These are phyloP conservation scores for Elongisporangium anandrum DNA, from an alignment of 352 stramenopile species.

Conservation along the genomic window DNA sequence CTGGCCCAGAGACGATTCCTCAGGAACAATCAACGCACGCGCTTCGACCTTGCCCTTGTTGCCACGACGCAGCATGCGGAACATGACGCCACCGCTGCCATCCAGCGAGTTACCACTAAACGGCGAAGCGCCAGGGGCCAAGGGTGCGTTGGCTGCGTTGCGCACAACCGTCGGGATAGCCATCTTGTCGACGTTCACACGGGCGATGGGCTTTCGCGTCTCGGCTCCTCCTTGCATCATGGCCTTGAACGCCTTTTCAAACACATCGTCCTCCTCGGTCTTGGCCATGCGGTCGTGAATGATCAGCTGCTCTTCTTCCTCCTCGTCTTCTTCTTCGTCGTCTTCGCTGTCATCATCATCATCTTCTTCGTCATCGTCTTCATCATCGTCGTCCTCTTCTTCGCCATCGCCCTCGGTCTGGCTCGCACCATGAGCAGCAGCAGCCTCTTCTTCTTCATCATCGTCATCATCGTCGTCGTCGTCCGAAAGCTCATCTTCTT, in stretches of 20 bases:
- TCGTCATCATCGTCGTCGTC: slow-evolving; percentile 38
- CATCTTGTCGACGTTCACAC: slow-evolving; percentile 88
- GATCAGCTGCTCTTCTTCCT: slow-evolving; percentile 88
- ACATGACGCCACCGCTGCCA: slow-evolving; percentile 54
- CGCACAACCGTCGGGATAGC: slow-evolving; percentile 82
- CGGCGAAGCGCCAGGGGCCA: slow-evolving; percentile 12
- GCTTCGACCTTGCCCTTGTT: slow-evolving; percentile 97
- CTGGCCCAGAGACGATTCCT: slow-evolving; percentile 91
- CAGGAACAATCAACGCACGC: slow-evolving; percentile 90
- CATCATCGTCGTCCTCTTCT: slow-evolving; percentile 78
- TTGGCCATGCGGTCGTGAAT: slow-evolving; percentile 73
- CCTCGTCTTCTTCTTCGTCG: slow-evolving; percentile 56
- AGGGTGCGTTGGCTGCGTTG: slow-evolving; percentile 14
- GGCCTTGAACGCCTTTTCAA: slow-evolving; percentile 84
- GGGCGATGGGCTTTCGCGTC: slow-evolving; percentile 46
- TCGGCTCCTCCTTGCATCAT: slow-evolving; percentile 79
- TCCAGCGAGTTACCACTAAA: slow-evolving; percentile 18
- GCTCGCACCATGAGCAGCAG: background rate
- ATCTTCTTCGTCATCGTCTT: slow-evolving; percentile 57
- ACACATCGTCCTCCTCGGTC: slow-evolving; percentile 83
- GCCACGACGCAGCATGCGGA: slow-evolving; percentile 94
- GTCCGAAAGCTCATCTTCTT: slow-evolving; percentile 55
- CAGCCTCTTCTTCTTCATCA: slow-evolving; percentile 22
- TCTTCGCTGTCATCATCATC: slow-evolving; percentile 67
- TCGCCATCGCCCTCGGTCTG: slow-evolving; percentile 26